Percentiles rank a stretch among this genome's conserved stretches.
These are phyloP conservation scores for Boletus pseudo-olivaceus DNA, from an alignment of 768 basidiomycete genomes.

Conservation along the genomic window DNA sequence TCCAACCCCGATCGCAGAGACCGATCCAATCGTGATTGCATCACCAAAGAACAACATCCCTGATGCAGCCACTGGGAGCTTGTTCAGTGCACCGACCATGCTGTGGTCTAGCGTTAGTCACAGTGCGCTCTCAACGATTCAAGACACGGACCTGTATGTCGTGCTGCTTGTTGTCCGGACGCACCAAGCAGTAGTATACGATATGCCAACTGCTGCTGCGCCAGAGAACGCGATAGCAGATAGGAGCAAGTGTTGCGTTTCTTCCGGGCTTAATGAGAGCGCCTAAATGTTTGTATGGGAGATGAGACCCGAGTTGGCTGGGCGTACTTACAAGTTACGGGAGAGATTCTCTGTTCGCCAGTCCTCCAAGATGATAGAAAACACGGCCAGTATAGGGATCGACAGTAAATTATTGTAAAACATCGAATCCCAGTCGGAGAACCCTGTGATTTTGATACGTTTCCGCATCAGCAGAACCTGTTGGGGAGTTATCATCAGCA, in stretches of 20 bases:
- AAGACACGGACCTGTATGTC: conserved; percentile 77
- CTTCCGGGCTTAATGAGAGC: conserved; percentile 60
- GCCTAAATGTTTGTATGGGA: not conserved
- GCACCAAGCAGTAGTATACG: conserved; percentile 99
- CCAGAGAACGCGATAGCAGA: conserved; percentile 94
- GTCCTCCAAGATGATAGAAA: conserved; percentile 82
- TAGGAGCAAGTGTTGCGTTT: conserved; percentile 73
- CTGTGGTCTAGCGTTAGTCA: conserved; percentile 35
- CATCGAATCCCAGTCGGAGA: conserved; percentile 99
- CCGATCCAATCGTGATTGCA: conserved; percentile 79
- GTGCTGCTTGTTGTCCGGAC: conserved; percentile 94
- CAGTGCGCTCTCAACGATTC: not conserved
- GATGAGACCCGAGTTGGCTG: not conserved
- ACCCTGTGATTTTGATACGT: conserved; percentile 90
- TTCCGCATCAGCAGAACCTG: conserved; percentile 96
- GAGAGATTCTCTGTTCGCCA: conserved; percentile 79
- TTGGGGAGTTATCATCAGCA: not conserved
- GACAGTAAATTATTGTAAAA: conserved; percentile 97
- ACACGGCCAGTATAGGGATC: conserved; percentile 82
- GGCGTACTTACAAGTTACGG: conserved; percentile 79
- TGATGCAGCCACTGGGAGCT: conserved; percentile 97
- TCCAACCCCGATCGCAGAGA: conserved; percentile 82
- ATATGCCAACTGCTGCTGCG: conserved; percentile 96
- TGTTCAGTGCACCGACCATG: conserved; percentile 97
- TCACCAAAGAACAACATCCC: conserved; percentile 98